Conservation (phyloP, 495 filamentous ascomycete genomes). For the Chaetomidium leptoderma region DNA sequence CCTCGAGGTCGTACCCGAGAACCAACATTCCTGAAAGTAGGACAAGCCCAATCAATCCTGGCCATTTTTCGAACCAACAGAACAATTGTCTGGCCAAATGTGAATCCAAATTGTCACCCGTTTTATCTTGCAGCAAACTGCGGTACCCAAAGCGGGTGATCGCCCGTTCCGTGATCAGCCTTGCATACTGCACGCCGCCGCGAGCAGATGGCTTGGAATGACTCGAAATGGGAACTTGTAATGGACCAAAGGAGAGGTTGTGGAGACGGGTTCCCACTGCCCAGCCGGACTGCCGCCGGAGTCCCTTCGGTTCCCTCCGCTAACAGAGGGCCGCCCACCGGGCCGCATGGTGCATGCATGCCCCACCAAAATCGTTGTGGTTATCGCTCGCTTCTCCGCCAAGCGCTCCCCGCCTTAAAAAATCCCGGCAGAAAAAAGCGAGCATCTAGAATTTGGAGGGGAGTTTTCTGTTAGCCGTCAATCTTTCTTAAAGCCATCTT, state of each 20-base stretch:
- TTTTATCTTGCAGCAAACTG: not conserved
- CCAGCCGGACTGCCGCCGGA: not conserved
- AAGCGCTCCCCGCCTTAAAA: constrained; percentile 9
- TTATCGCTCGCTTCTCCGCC: not conserved
- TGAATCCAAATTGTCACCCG: not conserved
- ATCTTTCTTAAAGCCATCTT: not conserved
- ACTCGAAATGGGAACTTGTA: not conserved
- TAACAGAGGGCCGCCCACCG: constrained; percentile 13
- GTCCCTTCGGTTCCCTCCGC: constrained; percentile 4
- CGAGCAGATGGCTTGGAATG: not conserved
- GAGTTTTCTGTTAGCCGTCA: not conserved
- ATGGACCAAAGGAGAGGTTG: not conserved
- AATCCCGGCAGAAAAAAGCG: constrained; percentile 12
- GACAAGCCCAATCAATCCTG: no score
- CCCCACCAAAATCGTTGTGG: constrained; percentile 2
- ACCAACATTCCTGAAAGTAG: no score
- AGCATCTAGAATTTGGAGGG: not conserved
- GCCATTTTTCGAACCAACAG: no score
- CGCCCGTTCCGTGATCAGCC: not conserved
- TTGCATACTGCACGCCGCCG: not conserved
- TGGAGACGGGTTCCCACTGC: not conserved
- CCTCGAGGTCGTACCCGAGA: no score
- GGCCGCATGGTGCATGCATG: constrained; percentile 18
- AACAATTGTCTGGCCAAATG: no score
- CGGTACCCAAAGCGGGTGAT: not conserved